A percentile compares a stretch with the other conserved stretches of the same genome.
These are phyloP conservation scores for Suhomyces sp. DNA, from an alignment of 805 yeast genomes.

Conservation along the genomic window DNA sequence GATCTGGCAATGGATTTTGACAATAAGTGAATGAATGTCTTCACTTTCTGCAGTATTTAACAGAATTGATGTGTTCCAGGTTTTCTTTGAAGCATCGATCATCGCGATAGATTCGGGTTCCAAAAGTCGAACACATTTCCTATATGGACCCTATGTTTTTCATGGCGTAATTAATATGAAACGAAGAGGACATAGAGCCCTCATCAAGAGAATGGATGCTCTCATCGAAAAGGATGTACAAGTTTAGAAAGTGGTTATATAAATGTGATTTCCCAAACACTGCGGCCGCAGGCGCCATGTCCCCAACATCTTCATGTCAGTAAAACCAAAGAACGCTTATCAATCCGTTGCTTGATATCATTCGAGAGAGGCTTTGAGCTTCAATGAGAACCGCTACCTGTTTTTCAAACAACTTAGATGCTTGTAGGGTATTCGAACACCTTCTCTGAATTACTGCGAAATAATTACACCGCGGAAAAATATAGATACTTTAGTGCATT, in stretches of 20 bases:
- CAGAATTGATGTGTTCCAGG: too few species aligned
- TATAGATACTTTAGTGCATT: not conserved
- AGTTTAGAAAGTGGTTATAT: not conserved
- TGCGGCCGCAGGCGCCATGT: not conserved
- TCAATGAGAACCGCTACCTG: not conserved
- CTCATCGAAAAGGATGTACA: not conserved
- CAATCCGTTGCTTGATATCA: not conserved
- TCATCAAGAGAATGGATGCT: not conserved
- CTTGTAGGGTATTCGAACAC: not conserved
- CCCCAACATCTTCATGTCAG: not conserved
- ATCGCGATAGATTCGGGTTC: too few species aligned
- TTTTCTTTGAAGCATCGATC: slow-evolving; percentile 18
- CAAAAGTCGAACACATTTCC: too few species aligned
- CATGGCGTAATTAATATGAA: too few species aligned
- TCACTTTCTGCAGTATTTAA: too few species aligned
- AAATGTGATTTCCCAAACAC: not conserved
- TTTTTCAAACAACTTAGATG: not conserved
- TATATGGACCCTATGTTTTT: too few species aligned
- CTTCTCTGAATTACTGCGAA: not conserved
- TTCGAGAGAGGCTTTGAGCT: not conserved
- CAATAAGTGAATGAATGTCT: slow-evolving; percentile 36
- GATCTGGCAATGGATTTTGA: slow-evolving; percentile 55
- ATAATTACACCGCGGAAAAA: not conserved
- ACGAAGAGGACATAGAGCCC: not conserved
- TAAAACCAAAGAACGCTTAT: not conserved